Conservation (phyloP, 305 asterid genomes). For the Solanum hybrid region DNA sequence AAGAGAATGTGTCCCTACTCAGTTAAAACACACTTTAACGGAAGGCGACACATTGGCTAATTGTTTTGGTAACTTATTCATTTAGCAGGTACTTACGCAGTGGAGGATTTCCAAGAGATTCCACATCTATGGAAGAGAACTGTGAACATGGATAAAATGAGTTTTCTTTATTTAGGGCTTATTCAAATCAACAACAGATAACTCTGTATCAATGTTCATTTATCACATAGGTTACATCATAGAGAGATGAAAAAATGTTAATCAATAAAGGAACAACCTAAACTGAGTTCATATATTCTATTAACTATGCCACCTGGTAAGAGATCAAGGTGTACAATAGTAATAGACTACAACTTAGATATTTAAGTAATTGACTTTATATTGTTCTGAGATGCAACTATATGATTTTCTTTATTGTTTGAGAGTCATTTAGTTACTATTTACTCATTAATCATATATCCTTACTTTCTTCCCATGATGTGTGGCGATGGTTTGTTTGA, state of each 20-base stretch:
- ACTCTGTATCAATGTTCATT: neutral
- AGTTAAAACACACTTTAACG: no score
- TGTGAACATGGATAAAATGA: neutral
- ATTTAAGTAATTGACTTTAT: neutral
- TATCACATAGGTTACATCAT: neutral
- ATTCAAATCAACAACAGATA: neutral
- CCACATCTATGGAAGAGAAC: neutral
- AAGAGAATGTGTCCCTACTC: no score
- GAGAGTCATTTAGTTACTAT: neutral
- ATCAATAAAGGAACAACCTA: neutral
- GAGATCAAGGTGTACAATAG: neutral
- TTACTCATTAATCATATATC: neutral
- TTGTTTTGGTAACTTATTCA: no score
- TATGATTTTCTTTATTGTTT: neutral
- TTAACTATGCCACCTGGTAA: neutral
- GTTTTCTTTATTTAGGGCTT: neutral
- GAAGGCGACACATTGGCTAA: no score
- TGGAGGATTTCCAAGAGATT: no score
- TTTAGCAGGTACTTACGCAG: neutral
- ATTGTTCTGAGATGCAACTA: neutral
- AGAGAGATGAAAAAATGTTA: no score
- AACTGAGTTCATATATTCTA: no score
- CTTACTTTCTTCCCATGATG: neutral
- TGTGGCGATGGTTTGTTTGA: neutral
- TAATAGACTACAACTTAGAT: neutral